Base-by-base conservation (phyloP, 2,329 filamentous ascomycete species). In the Cordyceps fumosorosea region DNA sequence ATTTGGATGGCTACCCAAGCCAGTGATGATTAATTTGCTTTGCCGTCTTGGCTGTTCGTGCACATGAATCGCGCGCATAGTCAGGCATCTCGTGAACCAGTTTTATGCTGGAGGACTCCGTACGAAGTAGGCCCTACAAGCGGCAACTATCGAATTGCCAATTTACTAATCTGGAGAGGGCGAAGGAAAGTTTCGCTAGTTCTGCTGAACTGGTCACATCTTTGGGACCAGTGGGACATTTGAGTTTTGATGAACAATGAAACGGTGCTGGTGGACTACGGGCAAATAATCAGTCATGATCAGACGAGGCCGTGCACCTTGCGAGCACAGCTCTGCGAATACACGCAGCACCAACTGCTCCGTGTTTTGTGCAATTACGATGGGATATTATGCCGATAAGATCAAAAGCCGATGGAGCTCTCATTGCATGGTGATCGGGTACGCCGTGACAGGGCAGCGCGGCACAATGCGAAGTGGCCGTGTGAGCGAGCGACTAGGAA, bases 221-320 rank as follows among this genome's bases (percentile, higher is more conserved):
- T 37, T 12, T 2, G 11, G 34, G 8, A 37, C 34, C 12, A 4
- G 34, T 37, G 34, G 34, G 34, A 37, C 34, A 47, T 47, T 47
- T 20, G n/a, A 47, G n/a, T 58, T n/a, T 58, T 58, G 45, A 58
- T 51, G 56, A 51, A 51, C 56, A 58, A 58, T 58, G 56, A 12
- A 51, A 51, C 56, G 56, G 42, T 57, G 42, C 54, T 56, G 55
- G 42, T 37, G 29, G 5, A 29, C 24, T 11, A 29, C 40, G 18
- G 20, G 16, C 37, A 20, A 37, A 56, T 18, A 29, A 18, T 8
- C 8, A n/a, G n/a, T n/a, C n/a, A 57, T 18, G 44, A 51, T 58
- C 56, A 29, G 56, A 51, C 45, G 56, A 34, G 56, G 56, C 56
- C 56, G 56, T 58, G 56, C 56, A 32, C 56, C 3, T 22, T n/a